Percentiles rank a stretch among this genome's conserved stretches.
Conservation (phyloP, 352 stramenopile genomes). For the Phytophthora agathidicida region DNA sequence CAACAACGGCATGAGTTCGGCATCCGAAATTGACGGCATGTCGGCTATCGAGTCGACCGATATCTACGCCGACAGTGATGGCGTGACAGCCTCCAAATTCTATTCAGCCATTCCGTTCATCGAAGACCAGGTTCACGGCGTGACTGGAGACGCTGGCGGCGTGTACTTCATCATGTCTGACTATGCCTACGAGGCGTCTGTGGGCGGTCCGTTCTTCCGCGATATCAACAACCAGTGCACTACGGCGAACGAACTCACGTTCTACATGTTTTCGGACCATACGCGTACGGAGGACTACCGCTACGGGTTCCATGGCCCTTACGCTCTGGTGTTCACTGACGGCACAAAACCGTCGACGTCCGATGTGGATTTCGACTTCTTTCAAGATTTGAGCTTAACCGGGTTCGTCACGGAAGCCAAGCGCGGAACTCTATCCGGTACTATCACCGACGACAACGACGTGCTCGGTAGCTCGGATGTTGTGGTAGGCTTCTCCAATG, state of each 20-base stretch:
- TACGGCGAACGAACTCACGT: slow-evolving; percentile 48
- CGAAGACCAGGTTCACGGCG: slow-evolving; percentile 43
- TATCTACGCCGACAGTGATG: slow-evolving; percentile 35
- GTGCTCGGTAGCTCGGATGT: slow-evolving; percentile 27
- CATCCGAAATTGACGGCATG: slow-evolving; percentile 30
- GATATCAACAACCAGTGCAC: slow-evolving; percentile 65
- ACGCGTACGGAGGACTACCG: slow-evolving; percentile 56
- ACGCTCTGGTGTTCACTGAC: slow-evolving; percentile 49
- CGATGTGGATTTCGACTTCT: slow-evolving; percentile 48
- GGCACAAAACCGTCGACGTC: slow-evolving; percentile 23
- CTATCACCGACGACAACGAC: slow-evolving; percentile 33
- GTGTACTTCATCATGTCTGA: slow-evolving; percentile 60
- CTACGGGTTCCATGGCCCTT: slow-evolving; percentile 57
- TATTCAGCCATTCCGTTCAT: slow-evolving; percentile 37
- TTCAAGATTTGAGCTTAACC: slow-evolving; percentile 42
- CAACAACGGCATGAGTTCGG: slow-evolving; percentile 29
- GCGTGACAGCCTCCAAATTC: slow-evolving; percentile 43
- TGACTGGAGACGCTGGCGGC: slow-evolving; percentile 29
- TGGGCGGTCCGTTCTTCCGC: slow-evolving; percentile 50
- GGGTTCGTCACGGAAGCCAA: slow-evolving; percentile 40
- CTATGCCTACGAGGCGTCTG: slow-evolving; percentile 47
- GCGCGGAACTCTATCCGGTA: slow-evolving; percentile 36
- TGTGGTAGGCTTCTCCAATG: slow-evolving; percentile 44
- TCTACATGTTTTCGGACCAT: slow-evolving; percentile 68
- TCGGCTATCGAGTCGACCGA: slow-evolving; percentile 47